Conservation (phyloP, 2,329 filamentous ascomycete genomes). For the Torrubiellomyces zombiae region DNA sequence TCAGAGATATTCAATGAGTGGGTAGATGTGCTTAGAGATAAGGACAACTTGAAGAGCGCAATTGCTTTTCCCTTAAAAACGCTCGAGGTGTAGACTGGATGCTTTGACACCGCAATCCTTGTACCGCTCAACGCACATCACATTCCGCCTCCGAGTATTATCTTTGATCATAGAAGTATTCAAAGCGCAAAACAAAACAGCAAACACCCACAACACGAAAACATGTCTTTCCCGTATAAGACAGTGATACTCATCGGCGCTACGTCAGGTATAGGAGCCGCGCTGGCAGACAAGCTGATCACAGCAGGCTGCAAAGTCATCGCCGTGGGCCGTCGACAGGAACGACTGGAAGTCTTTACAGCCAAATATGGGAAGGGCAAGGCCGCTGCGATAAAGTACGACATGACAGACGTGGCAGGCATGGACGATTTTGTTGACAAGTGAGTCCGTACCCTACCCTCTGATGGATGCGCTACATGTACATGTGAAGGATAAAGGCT, state of each 20-base stretch:
- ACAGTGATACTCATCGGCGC: conserved; percentile 30
- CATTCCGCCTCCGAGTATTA: no score
- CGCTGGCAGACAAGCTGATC: conserved; percentile 19
- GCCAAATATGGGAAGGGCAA: conserved; percentile 23
- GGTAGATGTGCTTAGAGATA: no score
- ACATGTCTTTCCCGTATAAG: conserved; percentile 23
- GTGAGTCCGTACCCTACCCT: not conserved
- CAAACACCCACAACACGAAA: no score
- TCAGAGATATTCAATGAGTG: no score
- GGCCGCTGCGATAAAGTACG: conserved; percentile 19
- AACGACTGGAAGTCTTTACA: conserved; percentile 30
- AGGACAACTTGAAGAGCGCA: no score
- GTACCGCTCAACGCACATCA: no score
- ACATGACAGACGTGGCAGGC: conserved; percentile 24
- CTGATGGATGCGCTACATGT: conserved; percentile 5
- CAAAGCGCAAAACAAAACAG: no score
- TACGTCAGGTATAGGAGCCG: conserved; percentile 9
- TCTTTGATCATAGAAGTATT: no score
- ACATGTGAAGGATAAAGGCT: no score
- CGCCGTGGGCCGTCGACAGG: conserved; percentile 28
- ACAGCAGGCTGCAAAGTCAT: conserved; percentile 24
- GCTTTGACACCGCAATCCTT: no score
- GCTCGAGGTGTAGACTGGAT: no score
- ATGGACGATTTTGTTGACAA: conserved; percentile 11
- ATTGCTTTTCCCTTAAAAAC: no score